Evolutionary conservation across 169 alveolate species (phyloP), one percentile per base, ranked within the genome.

Genomic region (Plasmodium coatneyi): DNA sequence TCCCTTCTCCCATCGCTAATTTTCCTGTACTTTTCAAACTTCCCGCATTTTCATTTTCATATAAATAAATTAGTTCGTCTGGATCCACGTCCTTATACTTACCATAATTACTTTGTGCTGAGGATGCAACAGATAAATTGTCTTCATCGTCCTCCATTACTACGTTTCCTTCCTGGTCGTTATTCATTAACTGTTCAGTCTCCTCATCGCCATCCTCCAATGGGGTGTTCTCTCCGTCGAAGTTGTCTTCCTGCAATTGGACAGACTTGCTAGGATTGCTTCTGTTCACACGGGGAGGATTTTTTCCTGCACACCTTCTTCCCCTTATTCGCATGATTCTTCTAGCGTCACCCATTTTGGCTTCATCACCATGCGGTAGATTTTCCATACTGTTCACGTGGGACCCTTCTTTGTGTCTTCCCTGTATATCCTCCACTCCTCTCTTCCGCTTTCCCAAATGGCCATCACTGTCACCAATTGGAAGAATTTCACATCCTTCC

Each of bases 51-150:
- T 89, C 94, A 54, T 89, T 60, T 89, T 89, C 94, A 70, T 89
- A 89, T 60, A 89, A 78, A 10, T 66, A 54, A 30, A 89, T 79
- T 89, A 89, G 71, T 28, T 89, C 83, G 32, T 89, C 94, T 39
- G 90, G 94, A 70, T 89, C 52, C 16, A 89, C 71, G 56, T 89
- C 83, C 34, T 43, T 89, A 89, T 89, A 89, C 34, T 89, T 89
- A 25, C 94, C 94, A 79, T 78, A 89, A 41, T 89, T 78, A 34
- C 71, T 89, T 56, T 79, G 52, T 60, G 71, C 41, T 16, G 92
- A 83, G n/a, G 92, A 19, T 83, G 43, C 82, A 9, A 19, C 81
- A 16, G 87, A 89, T 14, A 60, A 84, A 28, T 72, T 34, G 19
- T 56, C 91, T 34, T 82, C 80, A 34, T 60, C 54, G 46, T 54